Percentiles rank a stretch among this genome's conserved stretches.
phyloP scores from a whole-genome alignment of 2,329 filamentous ascomycete species.

The Diaporthe sp. region DNA sequence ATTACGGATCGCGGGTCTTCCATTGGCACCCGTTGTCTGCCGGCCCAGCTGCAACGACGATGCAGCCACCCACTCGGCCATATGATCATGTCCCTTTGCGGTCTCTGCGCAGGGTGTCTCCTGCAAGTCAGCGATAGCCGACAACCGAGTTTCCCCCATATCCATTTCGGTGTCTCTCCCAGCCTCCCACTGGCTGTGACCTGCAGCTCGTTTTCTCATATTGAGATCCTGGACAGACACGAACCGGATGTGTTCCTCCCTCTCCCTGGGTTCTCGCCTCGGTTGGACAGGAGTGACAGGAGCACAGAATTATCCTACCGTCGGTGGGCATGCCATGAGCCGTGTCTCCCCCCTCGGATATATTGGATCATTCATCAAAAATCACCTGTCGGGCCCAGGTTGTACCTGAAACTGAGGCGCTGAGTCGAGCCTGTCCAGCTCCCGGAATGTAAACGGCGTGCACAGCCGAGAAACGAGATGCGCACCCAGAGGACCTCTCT shows the following conservation, averaged over 20 bases:
- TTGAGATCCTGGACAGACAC: not conserved
- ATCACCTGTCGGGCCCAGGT: not conserved
- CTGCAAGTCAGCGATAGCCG: constrained; percentile 21
- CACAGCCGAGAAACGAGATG: not conserved
- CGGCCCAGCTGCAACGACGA: not conserved
- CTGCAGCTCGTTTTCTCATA: not conserved
- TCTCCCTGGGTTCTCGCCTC: not conserved
- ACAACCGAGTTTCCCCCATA: not conserved
- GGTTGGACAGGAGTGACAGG: not conserved
- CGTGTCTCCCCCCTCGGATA: not conserved
- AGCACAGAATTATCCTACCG: not conserved
- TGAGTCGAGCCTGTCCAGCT: not conserved
- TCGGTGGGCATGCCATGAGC: not conserved
- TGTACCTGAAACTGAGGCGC: constrained; percentile 5
- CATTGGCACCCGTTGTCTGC: not conserved
- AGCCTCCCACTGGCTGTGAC: not conserved
- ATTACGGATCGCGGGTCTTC: not conserved
- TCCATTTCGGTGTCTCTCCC: not conserved
- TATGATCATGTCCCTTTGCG: not conserved
- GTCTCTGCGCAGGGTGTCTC: not conserved
- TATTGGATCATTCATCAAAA: not conserved
- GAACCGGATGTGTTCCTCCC: not conserved
- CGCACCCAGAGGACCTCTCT: not conserved
- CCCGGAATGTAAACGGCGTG: not conserved
- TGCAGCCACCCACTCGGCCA: not conserved